Evolutionary conservation across 306 rosid genomes (phyloP).

Genomic region (Inga laurina): DNA sequence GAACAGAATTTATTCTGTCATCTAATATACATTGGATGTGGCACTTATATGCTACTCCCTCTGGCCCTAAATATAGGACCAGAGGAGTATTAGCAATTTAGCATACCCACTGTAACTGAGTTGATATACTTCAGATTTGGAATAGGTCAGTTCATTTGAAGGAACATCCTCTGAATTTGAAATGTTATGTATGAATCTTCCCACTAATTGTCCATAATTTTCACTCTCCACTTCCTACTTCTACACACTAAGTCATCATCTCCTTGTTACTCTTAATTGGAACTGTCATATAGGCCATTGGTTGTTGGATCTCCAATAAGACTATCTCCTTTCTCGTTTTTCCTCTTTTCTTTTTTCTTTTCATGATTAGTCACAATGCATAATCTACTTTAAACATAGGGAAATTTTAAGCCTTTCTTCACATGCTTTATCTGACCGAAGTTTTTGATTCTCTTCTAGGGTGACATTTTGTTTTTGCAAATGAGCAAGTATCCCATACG

Average conservation of each 20-base stretch:
- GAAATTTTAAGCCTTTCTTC: neutral
- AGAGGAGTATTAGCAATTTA: neutral
- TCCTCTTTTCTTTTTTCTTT: too few relatives aligned
- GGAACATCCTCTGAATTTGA: neutral
- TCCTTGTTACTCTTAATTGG: too few relatives aligned
- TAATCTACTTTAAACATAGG: neutral
- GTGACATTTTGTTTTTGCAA: conserved; percentile 70
- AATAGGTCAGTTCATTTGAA: too few relatives aligned
- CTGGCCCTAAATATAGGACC: too few relatives aligned
- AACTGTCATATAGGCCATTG: too few relatives aligned
- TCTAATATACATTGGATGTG: neutral
- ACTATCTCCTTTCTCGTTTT: neutral
- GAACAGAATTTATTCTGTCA: neutral
- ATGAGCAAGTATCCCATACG: conserved; percentile 69
- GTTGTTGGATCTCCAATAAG: neutral
- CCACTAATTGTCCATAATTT: neutral
- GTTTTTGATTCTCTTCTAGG: conserved; percentile 42
- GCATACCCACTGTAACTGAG: neutral
- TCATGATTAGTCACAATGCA: neutral
- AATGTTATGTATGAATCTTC: neutral
- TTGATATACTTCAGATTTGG: neutral
- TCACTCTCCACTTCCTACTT: neutral
- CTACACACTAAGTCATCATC: neutral
- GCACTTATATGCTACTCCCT: neutral
- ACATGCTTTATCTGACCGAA: conserved; percentile 6